phyloP scores from a whole-genome alignment of 352 stramenopile species.

The Phytophthora podocarpi region DNA sequence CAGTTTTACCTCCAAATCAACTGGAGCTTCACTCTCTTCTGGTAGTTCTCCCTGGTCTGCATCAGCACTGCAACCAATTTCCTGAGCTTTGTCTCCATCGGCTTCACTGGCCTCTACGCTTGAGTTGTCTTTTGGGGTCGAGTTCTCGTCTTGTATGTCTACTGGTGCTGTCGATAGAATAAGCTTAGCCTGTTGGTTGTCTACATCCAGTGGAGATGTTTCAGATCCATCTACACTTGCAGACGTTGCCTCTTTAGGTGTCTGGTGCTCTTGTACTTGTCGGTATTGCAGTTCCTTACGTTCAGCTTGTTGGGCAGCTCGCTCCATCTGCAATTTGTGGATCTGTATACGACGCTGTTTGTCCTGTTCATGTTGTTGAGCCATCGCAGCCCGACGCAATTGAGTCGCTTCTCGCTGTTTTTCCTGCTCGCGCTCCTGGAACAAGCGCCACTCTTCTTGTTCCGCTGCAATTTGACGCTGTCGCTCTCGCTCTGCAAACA shows the following conservation, averaged over 20 bases:
- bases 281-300: slow-evolving; percentile 4
- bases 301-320: slow-evolving; percentile 36
- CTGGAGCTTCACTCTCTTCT: not conserved
- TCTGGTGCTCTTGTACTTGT: slow-evolving; percentile 12
- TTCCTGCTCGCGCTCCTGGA: slow-evolving; percentile 54
- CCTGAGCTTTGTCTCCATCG: not conserved
- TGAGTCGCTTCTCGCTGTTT: slow-evolving; percentile 57
- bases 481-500: slow-evolving; percentile 44
- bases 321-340: slow-evolving; percentile 64
- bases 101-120: not conserved
- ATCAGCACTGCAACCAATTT: not conserved
- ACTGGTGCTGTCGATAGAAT: too few relatives aligned
- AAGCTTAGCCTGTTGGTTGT: too few relatives aligned
- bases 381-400: slow-evolving; percentile 52
- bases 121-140: not conserved
- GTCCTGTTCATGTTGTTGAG: slow-evolving; percentile 70
- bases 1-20: too few relatives aligned
- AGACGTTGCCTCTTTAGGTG: not conserved
- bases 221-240: not conserved
- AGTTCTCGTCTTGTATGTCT: not conserved
- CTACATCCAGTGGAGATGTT: not conserved
- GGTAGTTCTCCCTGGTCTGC: not conserved
- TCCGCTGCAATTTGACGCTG: slow-evolving; percentile 59
- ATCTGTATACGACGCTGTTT: slow-evolving; percentile 69
- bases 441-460: slow-evolving; percentile 62